phyloP scores from a whole-genome alignment of 2,329 filamentous ascomycete genomes.

The Sphaceloma murrayae region DNA sequence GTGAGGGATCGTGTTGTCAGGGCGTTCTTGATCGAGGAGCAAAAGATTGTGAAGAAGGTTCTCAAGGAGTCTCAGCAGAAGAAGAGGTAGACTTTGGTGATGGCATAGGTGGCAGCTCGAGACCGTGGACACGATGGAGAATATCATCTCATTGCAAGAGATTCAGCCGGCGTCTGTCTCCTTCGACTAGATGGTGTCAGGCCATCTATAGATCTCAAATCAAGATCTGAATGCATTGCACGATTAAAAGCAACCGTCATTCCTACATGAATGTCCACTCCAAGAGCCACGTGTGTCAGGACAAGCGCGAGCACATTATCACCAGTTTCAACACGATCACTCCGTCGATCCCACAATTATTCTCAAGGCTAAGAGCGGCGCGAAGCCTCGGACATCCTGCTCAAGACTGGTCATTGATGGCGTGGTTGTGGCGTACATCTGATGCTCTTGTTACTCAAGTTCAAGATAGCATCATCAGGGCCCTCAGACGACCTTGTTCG shows the following conservation, averaged over 20 bases:
- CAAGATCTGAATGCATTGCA: slow-evolving; percentile 13
- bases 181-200: slow-evolving; percentile 5
- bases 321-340: neutral
- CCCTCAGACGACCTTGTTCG: no score
- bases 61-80: slow-evolving; percentile 94
- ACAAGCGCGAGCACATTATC: neutral
- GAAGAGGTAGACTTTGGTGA: slow-evolving; percentile 38
- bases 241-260: slow-evolving; percentile 6
- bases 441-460: no score
- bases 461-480: no score
- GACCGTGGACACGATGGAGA: slow-evolving; percentile 9
- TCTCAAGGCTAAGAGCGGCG: no score
- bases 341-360: neutral
- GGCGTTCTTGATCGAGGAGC: slow-evolving; percentile 99
- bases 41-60: slow-evolving; percentile 99
- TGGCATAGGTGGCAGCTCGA: neutral
- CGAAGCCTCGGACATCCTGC: no score
- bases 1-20: slow-evolving; percentile 96
- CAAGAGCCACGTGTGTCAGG: neutral
- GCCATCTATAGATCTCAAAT: slow-evolving; percentile 12
- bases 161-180: slow-evolving; percentile 10
- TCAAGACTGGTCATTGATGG: no score
- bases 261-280: neutral
- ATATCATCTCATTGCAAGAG: slow-evolving; percentile 3
- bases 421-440: no score